Conservation (phyloP, 352 stramenopile species). For the Phytophthora melonis region DNA sequence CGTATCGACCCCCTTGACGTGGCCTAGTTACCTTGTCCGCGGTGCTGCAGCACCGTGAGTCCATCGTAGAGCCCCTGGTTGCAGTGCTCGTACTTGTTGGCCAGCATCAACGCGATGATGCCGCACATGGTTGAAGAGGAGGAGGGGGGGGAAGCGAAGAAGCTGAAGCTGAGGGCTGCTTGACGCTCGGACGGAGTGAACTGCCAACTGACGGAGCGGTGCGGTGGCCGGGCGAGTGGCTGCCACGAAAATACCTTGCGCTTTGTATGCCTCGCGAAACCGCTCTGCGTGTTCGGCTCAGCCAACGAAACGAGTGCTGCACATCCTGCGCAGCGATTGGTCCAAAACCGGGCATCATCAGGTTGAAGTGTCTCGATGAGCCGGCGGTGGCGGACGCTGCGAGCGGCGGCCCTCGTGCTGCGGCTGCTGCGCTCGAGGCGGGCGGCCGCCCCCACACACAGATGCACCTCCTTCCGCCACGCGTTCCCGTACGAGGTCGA, state of each 20-base stretch:
- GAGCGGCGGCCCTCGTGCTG: constrained; percentile 43
- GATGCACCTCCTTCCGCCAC: neutral
- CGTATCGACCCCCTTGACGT: too few species aligned
- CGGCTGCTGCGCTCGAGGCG: constrained; percentile 1
- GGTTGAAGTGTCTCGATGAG: constrained; percentile 17
- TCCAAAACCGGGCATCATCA: constrained; percentile 7
- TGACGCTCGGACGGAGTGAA: constrained; percentile 14
- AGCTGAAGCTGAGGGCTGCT: neutral
- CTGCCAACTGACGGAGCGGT: neutral
- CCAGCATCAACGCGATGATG: constrained; percentile 97
- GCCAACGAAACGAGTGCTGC: constrained; percentile 17
- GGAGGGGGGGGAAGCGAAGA: neutral
- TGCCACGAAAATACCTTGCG: constrained; percentile 34
- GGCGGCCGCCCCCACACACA: neutral
- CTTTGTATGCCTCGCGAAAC: constrained; percentile 28
- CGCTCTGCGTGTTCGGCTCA: constrained; percentile 23
- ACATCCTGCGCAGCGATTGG: constrained; percentile 7
- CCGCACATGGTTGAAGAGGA: constrained; percentile 93
- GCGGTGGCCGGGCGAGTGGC: constrained; percentile 21
- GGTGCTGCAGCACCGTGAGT: constrained; percentile 98
- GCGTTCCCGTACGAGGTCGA: constrained; percentile 1
- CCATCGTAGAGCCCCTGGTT: constrained; percentile 97
- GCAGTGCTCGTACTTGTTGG: constrained; percentile 95
- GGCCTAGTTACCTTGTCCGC: constrained; percentile 88
- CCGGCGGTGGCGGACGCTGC: constrained; percentile 41